Evolutionary conservation across 2,329 filamentous ascomycete genomes (phyloP).

Genomic region (Neofusicoccum kwambonambiense): DNA sequence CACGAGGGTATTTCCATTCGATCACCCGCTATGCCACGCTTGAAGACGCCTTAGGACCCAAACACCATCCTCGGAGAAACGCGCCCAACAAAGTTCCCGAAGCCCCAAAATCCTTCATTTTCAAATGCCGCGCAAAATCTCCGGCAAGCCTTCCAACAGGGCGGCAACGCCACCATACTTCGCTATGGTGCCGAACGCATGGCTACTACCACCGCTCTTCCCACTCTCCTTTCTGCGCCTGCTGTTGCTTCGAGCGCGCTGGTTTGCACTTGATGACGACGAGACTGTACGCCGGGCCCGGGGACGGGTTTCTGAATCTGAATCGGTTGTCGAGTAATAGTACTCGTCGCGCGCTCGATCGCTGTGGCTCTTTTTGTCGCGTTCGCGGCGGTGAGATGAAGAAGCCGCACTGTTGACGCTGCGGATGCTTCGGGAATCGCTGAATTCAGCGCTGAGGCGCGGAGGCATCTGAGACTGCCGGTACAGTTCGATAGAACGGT

Average conservation of each 20-base stretch:
- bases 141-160: conserved; percentile 32
- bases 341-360: background rate
- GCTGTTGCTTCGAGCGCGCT: conserved; percentile 19
- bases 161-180: conserved; percentile 39
- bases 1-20: background rate
- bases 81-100: background rate
- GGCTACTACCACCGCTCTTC: background rate
- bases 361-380: background rate
- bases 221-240: conserved; percentile 17
- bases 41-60: background rate
- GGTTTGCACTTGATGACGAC: background rate
- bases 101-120: background rate
- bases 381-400: background rate
- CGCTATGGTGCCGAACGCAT: conserved; percentile 33
- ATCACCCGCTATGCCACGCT: background rate
- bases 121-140: conserved; percentile 13
- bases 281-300: background rate
- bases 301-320: conserved; percentile 5
- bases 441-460: conserved; percentile 5
- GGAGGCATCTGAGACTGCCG: conserved; percentile 26
- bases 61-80: background rate
- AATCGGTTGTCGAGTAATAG: conserved; percentile 1
- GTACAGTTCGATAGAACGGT: conserved; percentile 39
- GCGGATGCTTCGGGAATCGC: background rate
- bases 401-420: background rate